Evolutionary conservation across 768 basidiomycete species (phyloP), one percentile per base, ranked within the genome.

Genomic region (Gloeostereum incarnatum): DNA sequence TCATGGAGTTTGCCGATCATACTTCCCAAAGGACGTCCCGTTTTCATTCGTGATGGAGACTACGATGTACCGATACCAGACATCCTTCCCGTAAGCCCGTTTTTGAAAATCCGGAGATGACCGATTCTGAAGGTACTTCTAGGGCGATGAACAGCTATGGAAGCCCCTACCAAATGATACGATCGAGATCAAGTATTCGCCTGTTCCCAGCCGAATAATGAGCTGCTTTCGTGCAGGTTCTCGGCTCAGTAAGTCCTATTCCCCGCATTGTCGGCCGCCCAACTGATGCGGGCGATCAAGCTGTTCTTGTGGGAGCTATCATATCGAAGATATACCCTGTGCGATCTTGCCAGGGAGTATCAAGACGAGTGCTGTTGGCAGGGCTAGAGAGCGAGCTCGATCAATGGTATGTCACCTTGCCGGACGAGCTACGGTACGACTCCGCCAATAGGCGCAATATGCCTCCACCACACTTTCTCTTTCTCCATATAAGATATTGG

Each of bases 401-500:
- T 51, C 80, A 77, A 43, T 88, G 85, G 84, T 80, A 74, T 46
- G 65, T 81, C 34, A 66, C 71, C 18, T 66, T 89, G 16, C 80
- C 84, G 0, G 75, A 81, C 23, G 57, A 65, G 36, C 64, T 89
- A 18, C 67, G 69, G 32, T 81, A 72, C 49, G 77, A 81, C 44
- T 58, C 71, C 24, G 59, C 69, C 9, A 75, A 66, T 46, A 70
- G 71, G 48, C 63, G 72, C 34, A 59, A 55, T 6, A 54, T 62
- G 7, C 80, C 81, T 6, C 69, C 78, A 3, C 79, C 85, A 1
- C 74, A 79, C 38, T 66, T 87, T 18, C 54, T 87, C 21, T 68
- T 75, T 32, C 59, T 88, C 29, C 81, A 89, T 47, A 66, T 84
- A 40, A 68, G 82, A 45, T 88, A 89, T 53, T 84, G 82, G 75